Percentiles rank a stretch among this genome's conserved stretches.
Conservation (phyloP, 305 asterid species). For the Plantago coronopus region DNA sequence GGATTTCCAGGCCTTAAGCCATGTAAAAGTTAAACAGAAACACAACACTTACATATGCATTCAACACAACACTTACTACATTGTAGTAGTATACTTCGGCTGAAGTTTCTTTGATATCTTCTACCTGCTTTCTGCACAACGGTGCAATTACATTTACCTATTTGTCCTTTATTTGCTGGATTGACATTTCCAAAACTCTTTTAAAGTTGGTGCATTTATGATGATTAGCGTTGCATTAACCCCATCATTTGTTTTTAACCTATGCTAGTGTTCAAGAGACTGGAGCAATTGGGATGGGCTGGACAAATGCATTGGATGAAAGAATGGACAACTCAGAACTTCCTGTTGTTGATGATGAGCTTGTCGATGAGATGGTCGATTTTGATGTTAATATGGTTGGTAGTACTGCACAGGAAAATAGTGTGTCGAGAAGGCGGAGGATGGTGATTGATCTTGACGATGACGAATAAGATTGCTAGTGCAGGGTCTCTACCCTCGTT, state of each 20-base stretch:
- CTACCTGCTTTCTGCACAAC: no score
- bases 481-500: not conserved
- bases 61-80: no score
- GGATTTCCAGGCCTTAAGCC: no score
- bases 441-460: conserved; percentile 74
- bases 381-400: conserved; percentile 35
- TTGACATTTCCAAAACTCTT: no score
- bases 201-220: no score
- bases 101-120: no score
- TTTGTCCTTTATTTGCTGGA: no score
- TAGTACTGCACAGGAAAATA: conserved; percentile 24
- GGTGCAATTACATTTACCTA: no score
- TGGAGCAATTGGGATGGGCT: conserved; percentile 25
- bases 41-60: no score
- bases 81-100: no score
- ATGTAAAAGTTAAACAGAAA: no score
- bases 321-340: conserved; percentile 25
- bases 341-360: conserved; percentile 29
- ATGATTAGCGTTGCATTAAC: not conserved
- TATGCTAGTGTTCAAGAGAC: conserved; percentile 28
- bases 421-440: conserved; percentile 60
- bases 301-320: conserved; percentile 22
- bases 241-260: conserved; percentile 10
- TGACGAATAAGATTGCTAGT: conserved; percentile 38
- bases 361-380: conserved; percentile 41